phyloP scores from a whole-genome alignment of 805 yeast genomes.

The Tetrapisispora pingtungensis region DNA sequence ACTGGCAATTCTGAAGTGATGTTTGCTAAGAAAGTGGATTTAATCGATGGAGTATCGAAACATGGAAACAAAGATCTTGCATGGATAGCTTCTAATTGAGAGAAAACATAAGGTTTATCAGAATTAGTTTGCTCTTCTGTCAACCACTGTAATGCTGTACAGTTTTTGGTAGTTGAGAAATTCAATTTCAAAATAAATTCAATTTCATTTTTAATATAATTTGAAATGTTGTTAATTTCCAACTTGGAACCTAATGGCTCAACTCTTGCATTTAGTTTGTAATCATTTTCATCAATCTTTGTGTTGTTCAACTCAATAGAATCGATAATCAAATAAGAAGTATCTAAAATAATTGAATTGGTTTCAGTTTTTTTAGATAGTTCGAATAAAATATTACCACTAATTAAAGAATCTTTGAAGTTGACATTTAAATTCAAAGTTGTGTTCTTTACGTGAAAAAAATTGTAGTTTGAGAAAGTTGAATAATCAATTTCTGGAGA shows the following conservation, averaged over 20 bases:
- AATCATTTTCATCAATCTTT: conserved; percentile 20
- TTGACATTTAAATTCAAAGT: conserved; percentile 41
- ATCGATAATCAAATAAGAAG: conserved; percentile 48
- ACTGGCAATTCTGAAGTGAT: conserved; percentile 59
- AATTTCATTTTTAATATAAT: background rate
- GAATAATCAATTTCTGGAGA: conserved; percentile 60
- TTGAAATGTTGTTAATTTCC: conserved; percentile 18
- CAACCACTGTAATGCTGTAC: conserved; percentile 84
- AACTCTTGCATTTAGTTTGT: conserved; percentile 29
- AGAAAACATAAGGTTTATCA: conserved; percentile 60
- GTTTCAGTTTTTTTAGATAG: conserved; percentile 29
- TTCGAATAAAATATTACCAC: conserved; percentile 45
- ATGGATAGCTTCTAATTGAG: conserved; percentile 88
- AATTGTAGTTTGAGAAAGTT: conserved; percentile 61
- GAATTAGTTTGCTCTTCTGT: conserved; percentile 56
- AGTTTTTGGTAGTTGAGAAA: conserved; percentile 61
- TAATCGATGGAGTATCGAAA: conserved; percentile 83
- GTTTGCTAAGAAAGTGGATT: conserved; percentile 49
- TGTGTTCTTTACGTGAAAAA: conserved; percentile 44
- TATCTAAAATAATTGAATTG: conserved; percentile 47
- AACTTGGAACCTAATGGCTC: conserved; percentile 57
- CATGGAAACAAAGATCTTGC: conserved; percentile 83
- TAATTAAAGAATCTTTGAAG: conserved; percentile 42
- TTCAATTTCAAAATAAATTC: conserved; percentile 31
- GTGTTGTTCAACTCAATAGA: conserved; percentile 36